These are phyloP conservation scores for Ailanthus altissimus DNA, from an alignment of 345 rosid species.

Conservation along the genomic window DNA sequence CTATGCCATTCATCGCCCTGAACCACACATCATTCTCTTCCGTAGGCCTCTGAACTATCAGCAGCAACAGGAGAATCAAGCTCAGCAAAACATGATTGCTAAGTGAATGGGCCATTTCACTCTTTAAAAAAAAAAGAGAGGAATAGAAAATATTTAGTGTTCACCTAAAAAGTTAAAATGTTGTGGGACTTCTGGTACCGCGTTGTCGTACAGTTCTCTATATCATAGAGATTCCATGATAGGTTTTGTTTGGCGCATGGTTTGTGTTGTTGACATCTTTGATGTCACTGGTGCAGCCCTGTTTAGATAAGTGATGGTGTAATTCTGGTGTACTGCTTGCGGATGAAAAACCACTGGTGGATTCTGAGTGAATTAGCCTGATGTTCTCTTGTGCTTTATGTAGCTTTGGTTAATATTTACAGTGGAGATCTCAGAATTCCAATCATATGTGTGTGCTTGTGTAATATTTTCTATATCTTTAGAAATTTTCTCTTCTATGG, in stretches of 20 bases:
- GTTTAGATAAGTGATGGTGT: conserved; percentile 16
- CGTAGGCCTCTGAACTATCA: conserved; percentile 87
- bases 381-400: background rate
- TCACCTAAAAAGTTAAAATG: conserved; percentile 7
- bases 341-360: conserved; percentile 7
- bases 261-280: conserved; percentile 3
- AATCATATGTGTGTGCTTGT: background rate
- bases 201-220: conserved; percentile 13
- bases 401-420: background rate
- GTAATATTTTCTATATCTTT: too few relatives aligned
- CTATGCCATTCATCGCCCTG: conserved; percentile 93
- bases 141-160: conserved; percentile 10
- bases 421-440: background rate
- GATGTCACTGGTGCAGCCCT: conserved; percentile 15
- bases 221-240: conserved; percentile 18
- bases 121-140: background rate
- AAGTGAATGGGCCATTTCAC: conserved; percentile 42
- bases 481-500: too few relatives aligned
- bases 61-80: conserved; percentile 87
- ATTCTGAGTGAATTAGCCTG: conserved; percentile 7
- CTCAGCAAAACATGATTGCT: conserved; percentile 45
- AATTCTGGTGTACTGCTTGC: conserved; percentile 22
- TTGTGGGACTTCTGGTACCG: conserved; percentile 10
- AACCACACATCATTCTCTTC: conserved; percentile 98
- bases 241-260: background rate